Conservation (phyloP, 148 eudicot species). For the Fagopyrum tataricum region DNA sequence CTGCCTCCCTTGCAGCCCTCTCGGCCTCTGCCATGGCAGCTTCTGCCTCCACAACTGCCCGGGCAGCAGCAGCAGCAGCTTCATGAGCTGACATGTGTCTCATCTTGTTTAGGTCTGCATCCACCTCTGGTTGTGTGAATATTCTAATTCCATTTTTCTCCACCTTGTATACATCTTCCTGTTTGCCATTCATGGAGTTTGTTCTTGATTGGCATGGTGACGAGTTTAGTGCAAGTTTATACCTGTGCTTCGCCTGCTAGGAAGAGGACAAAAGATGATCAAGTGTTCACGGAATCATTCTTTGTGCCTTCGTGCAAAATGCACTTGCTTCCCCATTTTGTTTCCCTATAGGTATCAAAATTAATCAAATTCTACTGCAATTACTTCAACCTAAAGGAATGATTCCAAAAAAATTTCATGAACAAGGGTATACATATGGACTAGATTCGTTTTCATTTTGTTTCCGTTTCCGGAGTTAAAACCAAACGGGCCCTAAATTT, state of each 20-base stretch:
- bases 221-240: constrained; percentile 50
- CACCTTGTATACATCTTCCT: constrained; percentile 23
- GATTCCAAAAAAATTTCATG: too few relatives aligned
- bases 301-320: too few relatives aligned
- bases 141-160: constrained; percentile 32
- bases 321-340: too few relatives aligned
- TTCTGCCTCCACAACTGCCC: constrained; percentile 91
- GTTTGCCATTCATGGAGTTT: constrained; percentile 30
- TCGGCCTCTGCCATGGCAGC: constrained; percentile 88
- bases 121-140: constrained; percentile 49
- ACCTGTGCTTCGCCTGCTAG: constrained; percentile 68
- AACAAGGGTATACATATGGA: too few relatives aligned
- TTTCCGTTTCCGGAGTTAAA: too few relatives aligned
- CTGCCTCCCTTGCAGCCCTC: constrained; percentile 76
- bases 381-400: too few relatives aligned
- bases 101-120: constrained; percentile 69
- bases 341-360: too few relatives aligned
- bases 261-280: neutral
- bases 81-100: constrained; percentile 57
- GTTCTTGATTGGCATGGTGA: constrained; percentile 20
- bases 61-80: constrained; percentile 73
- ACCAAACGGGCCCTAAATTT: too few relatives aligned
- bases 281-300: too few relatives aligned
- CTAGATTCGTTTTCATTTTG: too few relatives aligned
- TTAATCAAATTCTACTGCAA: too few relatives aligned